Percentiles rank a stretch among this genome's conserved stretches.
Evolutionary conservation across 805 yeast species (phyloP).

Genomic region (Wickerhamiella sorbophila): DNA sequence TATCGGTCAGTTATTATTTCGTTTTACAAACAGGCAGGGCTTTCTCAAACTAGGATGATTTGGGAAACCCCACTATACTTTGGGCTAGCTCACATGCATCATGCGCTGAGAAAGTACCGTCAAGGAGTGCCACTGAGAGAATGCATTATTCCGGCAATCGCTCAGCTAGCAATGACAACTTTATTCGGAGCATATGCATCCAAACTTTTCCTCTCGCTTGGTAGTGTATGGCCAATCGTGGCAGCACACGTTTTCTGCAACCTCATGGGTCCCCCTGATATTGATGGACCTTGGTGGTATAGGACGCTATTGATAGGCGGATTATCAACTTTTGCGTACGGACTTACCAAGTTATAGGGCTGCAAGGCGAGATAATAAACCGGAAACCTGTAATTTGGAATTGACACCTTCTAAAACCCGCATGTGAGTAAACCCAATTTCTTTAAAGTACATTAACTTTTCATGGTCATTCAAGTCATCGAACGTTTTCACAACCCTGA

Average conservation of each 20-base stretch:
- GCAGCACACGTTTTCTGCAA: conserved; percentile 55
- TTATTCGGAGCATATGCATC: conserved; percentile 57
- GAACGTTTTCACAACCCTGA: conserved; percentile 70
- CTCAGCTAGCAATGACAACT: conserved; percentile 51
- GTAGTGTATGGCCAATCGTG: conserved; percentile 40
- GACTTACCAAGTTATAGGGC: background rate
- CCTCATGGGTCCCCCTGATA: conserved; percentile 46
- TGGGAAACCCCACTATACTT: conserved; percentile 45
- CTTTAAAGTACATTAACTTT: conserved; percentile 64
- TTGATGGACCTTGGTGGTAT: conserved; percentile 8
- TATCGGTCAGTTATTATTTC: conserved; percentile 37
- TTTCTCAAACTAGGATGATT: conserved; percentile 19
- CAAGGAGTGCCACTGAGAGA: conserved; percentile 19
- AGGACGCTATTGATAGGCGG: conserved; percentile 32
- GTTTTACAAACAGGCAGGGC: conserved; percentile 17
- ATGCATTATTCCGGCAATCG: conserved; percentile 27
- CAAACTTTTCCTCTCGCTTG: conserved; percentile 36
- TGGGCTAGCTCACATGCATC: conserved; percentile 67
- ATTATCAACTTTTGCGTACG: conserved; percentile 24
- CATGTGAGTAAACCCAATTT: conserved; percentile 86
- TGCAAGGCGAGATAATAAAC: conserved; percentile 49
- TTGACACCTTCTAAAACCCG: conserved; percentile 86
- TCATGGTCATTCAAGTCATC: conserved; percentile 45
- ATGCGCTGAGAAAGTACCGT: conserved; percentile 36
- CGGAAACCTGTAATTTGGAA: conserved; percentile 72